Conservation (phyloP, 179 eudicot genomes). For the Pouteria campechiana region DNA sequence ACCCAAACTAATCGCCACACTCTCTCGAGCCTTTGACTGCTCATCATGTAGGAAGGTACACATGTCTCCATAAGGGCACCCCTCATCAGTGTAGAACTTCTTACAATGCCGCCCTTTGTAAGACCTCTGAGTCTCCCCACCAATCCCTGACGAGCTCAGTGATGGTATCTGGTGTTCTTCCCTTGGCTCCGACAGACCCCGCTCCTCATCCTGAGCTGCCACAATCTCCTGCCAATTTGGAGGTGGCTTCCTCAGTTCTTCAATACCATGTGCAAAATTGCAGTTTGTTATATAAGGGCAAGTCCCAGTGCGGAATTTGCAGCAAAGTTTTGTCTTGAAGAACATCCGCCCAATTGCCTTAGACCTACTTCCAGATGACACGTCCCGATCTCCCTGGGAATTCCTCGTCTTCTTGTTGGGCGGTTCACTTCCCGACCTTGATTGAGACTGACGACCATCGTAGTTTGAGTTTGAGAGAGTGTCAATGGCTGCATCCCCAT, state of each 20-base stretch:
- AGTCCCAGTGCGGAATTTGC: slow-evolving; percentile 82
- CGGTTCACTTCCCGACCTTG: slow-evolving; percentile 43
- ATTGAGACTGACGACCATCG: slow-evolving; percentile 12
- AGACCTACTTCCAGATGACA: slow-evolving; percentile 33
- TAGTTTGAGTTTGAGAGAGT: slow-evolving; percentile 34
- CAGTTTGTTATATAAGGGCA: slow-evolving; percentile 91
- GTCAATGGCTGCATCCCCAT: slow-evolving; percentile 30
- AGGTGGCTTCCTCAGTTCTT: slow-evolving; percentile 87
- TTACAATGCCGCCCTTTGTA: slow-evolving; percentile 93
- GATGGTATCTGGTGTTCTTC: slow-evolving; percentile 92
- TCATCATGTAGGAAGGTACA: slow-evolving; percentile 97
- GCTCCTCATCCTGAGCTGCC: slow-evolving; percentile 74
- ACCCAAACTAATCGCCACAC: slow-evolving; percentile 87
- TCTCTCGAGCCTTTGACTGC: slow-evolving; percentile 85
- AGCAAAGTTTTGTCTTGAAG: slow-evolving; percentile 82
- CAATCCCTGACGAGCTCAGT: slow-evolving; percentile 31
- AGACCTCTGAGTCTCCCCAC: slow-evolving; percentile 63
- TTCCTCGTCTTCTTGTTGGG: slow-evolving; percentile 59
- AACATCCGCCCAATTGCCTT: slow-evolving; percentile 93
- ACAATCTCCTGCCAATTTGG: slow-evolving; percentile 96
- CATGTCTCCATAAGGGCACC: slow-evolving; percentile 91
- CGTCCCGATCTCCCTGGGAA: slow-evolving; percentile 32
- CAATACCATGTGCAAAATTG: slow-evolving; percentile 84
- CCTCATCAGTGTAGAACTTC: slow-evolving; percentile 92
- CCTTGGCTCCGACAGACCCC: slow-evolving; percentile 45